Conservation (phyloP, 2,329 filamentous ascomycete genomes). For the Diaporthe humulicola region DNA sequence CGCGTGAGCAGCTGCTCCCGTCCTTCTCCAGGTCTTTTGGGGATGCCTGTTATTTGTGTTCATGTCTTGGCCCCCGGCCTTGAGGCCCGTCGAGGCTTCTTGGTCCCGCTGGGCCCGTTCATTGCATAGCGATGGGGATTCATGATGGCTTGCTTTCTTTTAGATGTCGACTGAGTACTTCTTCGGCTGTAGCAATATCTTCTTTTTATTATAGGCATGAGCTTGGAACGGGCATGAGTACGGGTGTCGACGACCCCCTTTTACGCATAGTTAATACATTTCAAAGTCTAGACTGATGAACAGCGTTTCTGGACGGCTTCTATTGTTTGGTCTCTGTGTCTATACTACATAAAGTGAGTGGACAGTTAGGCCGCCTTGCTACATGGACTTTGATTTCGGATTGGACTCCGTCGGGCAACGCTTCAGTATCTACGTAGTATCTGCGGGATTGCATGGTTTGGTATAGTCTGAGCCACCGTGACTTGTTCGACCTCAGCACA, state of each 20-base stretch:
- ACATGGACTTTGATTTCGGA: not conserved
- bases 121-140: constrained; percentile 34
- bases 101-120: not conserved
- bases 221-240: constrained; percentile 6
- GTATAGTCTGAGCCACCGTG: not conserved
- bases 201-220: constrained; percentile 8
- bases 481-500: not conserved
- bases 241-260: not conserved
- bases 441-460: not conserved
- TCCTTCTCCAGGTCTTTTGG: not conserved
- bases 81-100: not conserved
- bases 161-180: constrained; percentile 6
- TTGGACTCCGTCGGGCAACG: not conserved
- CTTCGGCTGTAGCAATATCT: constrained; percentile 16
- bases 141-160: constrained; percentile 9
- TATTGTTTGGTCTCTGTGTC: not conserved
- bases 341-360: not conserved
- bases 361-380: not conserved
- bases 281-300: constrained; percentile 19
- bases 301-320: not conserved
- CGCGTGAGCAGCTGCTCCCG: not conserved
- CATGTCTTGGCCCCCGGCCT: constrained; percentile 12
- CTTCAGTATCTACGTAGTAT: not conserved
- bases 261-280: constrained; percentile 16
- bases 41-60: constrained; percentile 24